phyloP scores from a whole-genome alignment of 495 filamentous ascomycete genomes.

The Margaritispora aquatica region DNA sequence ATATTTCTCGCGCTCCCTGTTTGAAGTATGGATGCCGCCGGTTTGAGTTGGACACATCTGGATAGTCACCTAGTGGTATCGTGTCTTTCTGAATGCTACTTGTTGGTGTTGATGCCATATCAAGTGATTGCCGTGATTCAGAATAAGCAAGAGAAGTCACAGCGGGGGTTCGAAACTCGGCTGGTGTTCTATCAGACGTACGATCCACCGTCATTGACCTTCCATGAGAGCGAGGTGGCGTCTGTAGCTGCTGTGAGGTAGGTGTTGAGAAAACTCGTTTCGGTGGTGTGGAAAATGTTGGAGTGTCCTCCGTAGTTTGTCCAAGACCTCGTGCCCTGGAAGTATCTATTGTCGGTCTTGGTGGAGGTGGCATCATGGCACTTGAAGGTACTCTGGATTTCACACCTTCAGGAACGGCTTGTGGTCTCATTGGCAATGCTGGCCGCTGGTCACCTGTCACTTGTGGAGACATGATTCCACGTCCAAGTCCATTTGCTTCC shows the following conservation, averaged over 20 bases:
- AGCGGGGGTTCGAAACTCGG: conserved; percentile 27
- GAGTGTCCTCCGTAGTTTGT: conserved; percentile 3
- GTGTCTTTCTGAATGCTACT: conserved; percentile 12
- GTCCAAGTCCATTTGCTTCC: conserved; percentile 30
- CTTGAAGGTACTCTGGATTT: conserved; percentile 19
- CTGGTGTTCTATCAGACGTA: conserved; percentile 28
- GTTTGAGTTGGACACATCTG: conserved; percentile 80
- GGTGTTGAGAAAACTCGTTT: conserved; percentile 47
- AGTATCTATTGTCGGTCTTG: conserved; percentile 31
- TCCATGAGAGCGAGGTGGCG: conserved; percentile 34
- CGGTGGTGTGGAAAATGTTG: conserved; percentile 33
- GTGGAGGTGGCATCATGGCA: conserved; percentile 36
- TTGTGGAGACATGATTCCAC: conserved; percentile 27
- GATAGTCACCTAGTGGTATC: conserved; percentile 50
- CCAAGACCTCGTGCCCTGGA: conserved; percentile 18
- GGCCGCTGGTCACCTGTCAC: conserved; percentile 46
- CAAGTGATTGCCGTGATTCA: conserved; percentile 6
- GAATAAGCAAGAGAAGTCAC: background rate
- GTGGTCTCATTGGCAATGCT: conserved; percentile 51
- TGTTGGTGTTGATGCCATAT: conserved; percentile 6
- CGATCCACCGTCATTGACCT: conserved; percentile 45
- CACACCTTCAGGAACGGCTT: conserved; percentile 27
- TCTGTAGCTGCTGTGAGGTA: conserved; percentile 28
- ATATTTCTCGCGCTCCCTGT: conserved; percentile 64
- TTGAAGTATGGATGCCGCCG: conserved; percentile 71